Percentiles rank a stretch among this genome's conserved stretches.
phyloP scores from a whole-genome alignment of 495 filamentous ascomycete genomes.

The Staphylotrichum tortipilum region DNA sequence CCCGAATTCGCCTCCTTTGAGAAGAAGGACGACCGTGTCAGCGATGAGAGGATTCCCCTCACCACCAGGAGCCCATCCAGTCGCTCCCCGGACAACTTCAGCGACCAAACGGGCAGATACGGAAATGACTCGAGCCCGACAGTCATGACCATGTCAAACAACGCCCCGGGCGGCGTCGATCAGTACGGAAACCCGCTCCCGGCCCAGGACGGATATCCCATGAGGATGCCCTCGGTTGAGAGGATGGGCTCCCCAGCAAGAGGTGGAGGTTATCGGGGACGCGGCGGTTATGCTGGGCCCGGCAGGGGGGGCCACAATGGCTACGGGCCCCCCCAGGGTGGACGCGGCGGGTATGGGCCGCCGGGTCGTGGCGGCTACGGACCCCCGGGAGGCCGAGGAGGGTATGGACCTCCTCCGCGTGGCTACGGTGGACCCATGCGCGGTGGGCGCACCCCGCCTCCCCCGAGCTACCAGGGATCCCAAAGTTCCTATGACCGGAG shows the following conservation, averaged over 20 bases:
- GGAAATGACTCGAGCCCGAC: constrained; percentile 27
- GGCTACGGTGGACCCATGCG: constrained; percentile 47
- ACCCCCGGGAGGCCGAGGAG: constrained; percentile 30
- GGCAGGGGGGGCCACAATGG: constrained; percentile 32
- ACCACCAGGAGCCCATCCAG: constrained; percentile 55
- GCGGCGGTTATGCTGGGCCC: constrained; percentile 40
- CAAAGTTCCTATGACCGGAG: constrained; percentile 37
- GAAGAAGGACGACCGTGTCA: constrained; percentile 49
- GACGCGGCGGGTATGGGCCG: constrained; percentile 33
- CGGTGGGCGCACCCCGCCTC: constrained; percentile 46
- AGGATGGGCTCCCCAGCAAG: constrained; percentile 48
- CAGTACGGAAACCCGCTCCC: constrained; percentile 59
- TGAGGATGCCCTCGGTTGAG: constrained; percentile 54
- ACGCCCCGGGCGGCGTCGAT: constrained; percentile 40
- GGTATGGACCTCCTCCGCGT: constrained; percentile 45
- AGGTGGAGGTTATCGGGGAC: constrained; percentile 45
- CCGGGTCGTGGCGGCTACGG: constrained; percentile 39
- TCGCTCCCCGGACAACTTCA: constrained; percentile 34
- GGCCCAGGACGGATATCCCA: constrained; percentile 37
- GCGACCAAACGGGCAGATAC: constrained; percentile 23
- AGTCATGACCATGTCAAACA: constrained; percentile 30
- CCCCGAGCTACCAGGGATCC: constrained; percentile 40
- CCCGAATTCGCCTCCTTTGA: constrained; percentile 76
- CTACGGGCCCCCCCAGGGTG: constrained; percentile 28
- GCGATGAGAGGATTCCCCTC: constrained; percentile 77